Percentiles rank a stretch among this genome's conserved stretches.
These are phyloP conservation scores for Aspergillus coremiiformis DNA, from an alignment of 495 filamentous ascomycete genomes.

Conservation along the genomic window DNA sequence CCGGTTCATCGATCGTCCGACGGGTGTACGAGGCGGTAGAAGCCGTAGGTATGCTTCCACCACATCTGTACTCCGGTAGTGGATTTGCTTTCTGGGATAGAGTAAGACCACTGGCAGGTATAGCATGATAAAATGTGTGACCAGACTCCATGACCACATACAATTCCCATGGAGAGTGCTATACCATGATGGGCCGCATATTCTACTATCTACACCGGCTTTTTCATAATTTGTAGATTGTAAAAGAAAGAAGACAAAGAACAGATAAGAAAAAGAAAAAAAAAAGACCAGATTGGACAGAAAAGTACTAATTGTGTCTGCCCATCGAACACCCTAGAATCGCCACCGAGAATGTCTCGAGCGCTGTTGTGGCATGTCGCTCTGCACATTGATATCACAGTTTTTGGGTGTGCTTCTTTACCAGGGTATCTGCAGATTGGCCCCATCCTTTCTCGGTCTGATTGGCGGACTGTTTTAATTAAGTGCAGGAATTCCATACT, in stretches of 20 bases:
- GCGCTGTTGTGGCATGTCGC: neutral
- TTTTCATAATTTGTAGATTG: too few species aligned
- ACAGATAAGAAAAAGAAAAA: too few species aligned
- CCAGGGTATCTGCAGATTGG: slow-evolving; percentile 5
- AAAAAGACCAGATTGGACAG: neutral
- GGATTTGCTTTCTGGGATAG: neutral
- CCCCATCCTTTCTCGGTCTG: neutral
- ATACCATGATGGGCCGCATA: too few species aligned
- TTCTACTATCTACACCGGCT: too few species aligned
- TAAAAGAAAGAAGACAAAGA: too few species aligned
- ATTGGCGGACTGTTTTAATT: neutral
- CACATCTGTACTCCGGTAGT: neutral
- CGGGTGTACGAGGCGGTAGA: neutral
- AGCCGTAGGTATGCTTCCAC: neutral
- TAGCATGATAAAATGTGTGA: too few species aligned
- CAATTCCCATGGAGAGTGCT: too few species aligned
- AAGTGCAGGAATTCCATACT: too few species aligned
- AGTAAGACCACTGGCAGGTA: too few species aligned
- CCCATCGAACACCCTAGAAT: neutral
- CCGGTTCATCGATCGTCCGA: neutral
- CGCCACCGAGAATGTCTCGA: neutral
- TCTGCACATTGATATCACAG: neutral
- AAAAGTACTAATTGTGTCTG: neutral
- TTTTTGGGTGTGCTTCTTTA: neutral
- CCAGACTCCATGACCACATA: too few species aligned